Conservation (phyloP, 805 yeast genomes). For the Saccharomycopsis synnaedendra region DNA sequence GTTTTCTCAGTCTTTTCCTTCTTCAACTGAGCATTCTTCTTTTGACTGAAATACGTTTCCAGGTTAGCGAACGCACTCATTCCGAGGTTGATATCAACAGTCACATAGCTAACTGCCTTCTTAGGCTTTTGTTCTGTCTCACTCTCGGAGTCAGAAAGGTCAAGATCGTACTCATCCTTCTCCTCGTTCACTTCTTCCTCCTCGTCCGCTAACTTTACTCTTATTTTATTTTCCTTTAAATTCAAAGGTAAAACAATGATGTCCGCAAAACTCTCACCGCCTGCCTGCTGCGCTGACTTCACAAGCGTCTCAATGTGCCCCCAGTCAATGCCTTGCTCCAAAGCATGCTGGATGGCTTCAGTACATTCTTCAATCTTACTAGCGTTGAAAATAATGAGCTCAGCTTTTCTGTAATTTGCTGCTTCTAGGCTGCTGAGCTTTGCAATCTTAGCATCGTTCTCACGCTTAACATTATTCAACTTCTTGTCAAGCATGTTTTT, state of each 20-base stretch:
- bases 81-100: conserved; percentile 54
- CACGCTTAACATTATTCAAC: conserved; percentile 62
- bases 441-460: conserved; percentile 59
- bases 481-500: conserved; percentile 67
- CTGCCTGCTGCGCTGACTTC: conserved; percentile 53
- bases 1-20: conserved; percentile 72
- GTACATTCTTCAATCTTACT: conserved; percentile 64
- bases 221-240: conserved; percentile 55
- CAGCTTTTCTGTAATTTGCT: conserved; percentile 57
- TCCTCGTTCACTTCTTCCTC: conserved; percentile 28
- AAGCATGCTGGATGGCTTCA: conserved; percentile 47
- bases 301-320: conserved; percentile 70
- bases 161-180: conserved; percentile 16
- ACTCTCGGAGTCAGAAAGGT: conserved; percentile 15
- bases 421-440: conserved; percentile 53
- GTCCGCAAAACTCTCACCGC: conserved; percentile 46
- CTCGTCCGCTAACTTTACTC: conserved; percentile 40
- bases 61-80: conserved; percentile 86
- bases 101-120: conserved; percentile 23
- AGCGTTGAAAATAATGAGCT: conserved; percentile 57
- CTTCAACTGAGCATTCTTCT: conserved; percentile 65
- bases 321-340: conserved; percentile 93
- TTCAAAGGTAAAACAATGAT: conserved; percentile 58
- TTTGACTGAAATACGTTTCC: conserved; percentile 63
- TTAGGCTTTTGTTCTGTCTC: conserved; percentile 14